Percentiles rank a stretch among this genome's conserved stretches.
These are phyloP conservation scores for Tetrastigma voinierianum DNA, from an alignment of 164 flowering plant species.

Conservation along the genomic window DNA sequence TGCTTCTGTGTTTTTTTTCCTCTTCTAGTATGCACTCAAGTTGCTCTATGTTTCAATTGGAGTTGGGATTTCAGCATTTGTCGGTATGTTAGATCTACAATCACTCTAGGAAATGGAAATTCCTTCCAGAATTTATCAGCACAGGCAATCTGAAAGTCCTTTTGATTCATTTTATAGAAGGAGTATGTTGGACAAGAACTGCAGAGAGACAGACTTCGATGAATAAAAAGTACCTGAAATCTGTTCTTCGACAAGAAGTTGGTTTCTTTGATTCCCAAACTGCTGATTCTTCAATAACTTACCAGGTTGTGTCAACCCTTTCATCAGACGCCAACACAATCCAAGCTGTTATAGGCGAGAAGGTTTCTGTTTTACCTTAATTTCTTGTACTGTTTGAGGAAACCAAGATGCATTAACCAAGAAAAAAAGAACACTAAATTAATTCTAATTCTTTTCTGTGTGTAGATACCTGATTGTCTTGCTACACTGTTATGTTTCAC, in stretches of 20 bases:
- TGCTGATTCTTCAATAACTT: constrained; percentile 39
- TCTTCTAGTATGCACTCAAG: constrained; percentile 51
- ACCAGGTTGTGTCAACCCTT: constrained; percentile 47
- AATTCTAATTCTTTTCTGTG: no score
- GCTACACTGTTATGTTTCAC: no score
- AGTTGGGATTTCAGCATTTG: constrained; percentile 60
- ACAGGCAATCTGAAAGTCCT: background rate
- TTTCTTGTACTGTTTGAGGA: background rate
- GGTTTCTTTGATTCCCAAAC: constrained; percentile 48
- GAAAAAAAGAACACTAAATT: background rate
- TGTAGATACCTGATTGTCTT: no score
- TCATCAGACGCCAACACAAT: constrained; percentile 51
- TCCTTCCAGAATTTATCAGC: background rate
- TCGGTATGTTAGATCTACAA: constrained; percentile 37
- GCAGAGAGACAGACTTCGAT: constrained; percentile 67
- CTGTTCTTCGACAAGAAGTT: constrained; percentile 60
- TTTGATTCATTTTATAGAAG: constrained; percentile 26
- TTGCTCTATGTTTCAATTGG: constrained; percentile 56
- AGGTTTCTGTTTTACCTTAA: constrained; percentile 28
- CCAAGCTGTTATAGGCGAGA: constrained; percentile 60
- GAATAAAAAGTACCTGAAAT: constrained; percentile 43
- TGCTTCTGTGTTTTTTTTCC: no score
- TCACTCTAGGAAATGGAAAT: background rate
- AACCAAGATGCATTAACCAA: background rate
- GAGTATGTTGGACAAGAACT: constrained; percentile 62